Evolutionary conservation across 106 monocot species (phyloP).

Genomic region (Posidonia australis): DNA sequence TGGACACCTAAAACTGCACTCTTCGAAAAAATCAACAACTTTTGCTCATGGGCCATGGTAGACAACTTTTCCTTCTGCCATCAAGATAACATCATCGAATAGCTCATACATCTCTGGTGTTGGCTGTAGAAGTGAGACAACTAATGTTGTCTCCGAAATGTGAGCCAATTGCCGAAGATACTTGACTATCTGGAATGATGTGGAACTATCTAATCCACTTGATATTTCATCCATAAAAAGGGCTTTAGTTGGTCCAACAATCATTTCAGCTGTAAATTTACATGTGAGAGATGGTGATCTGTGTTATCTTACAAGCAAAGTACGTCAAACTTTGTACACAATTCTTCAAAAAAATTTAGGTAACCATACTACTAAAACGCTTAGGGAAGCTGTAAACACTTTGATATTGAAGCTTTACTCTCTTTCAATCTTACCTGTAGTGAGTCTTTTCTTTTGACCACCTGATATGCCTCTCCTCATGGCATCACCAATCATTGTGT

Average conservation of each 20-base stretch:
- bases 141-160: constrained; percentile 50
- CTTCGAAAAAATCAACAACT: constrained; percentile 55
- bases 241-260: constrained; percentile 78
- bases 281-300: no score
- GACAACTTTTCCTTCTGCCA: constrained; percentile 66
- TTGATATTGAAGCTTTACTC: no score
- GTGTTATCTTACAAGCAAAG: no score
- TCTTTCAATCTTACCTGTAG: constrained; percentile 55
- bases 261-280: constrained; percentile 60
- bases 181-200: constrained; percentile 67
- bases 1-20: constrained; percentile 79
- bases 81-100: constrained; percentile 82
- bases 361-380: no score
- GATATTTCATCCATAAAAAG: constrained; percentile 99
- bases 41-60: constrained; percentile 58
- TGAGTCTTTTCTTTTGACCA: constrained; percentile 82
- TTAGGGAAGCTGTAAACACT: no score
- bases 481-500: constrained; percentile 64
- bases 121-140: constrained; percentile 85
- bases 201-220: constrained; percentile 78
- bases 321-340: no score
- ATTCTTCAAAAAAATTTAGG: no score
- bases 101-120: constrained; percentile 79
- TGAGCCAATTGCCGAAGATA: constrained; percentile 75
- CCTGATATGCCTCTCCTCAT: constrained; percentile 95